phyloP scores from a whole-genome alignment of 768 basidiomycete species.

The Lepiota venenata region DNA sequence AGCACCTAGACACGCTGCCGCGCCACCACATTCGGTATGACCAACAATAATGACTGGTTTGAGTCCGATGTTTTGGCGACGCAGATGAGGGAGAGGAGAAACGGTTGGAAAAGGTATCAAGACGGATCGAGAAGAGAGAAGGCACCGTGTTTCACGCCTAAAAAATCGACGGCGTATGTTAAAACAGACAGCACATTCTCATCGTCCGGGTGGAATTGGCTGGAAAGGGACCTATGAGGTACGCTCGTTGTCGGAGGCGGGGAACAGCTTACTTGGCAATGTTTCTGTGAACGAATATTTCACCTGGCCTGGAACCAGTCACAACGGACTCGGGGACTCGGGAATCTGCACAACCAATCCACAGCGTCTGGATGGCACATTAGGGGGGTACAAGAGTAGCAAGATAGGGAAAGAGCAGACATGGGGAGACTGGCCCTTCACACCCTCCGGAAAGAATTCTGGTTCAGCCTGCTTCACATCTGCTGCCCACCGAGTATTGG shows the following conservation, averaged over 20 bases:
- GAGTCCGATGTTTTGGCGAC: conserved; percentile 15
- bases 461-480: conserved; percentile 54
- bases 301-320: conserved; percentile 68
- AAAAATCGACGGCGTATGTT: conserved; percentile 63
- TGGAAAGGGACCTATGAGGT: conserved; percentile 22
- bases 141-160: conserved; percentile 78
- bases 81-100: conserved; percentile 11
- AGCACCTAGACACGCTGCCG: conserved; percentile 49
- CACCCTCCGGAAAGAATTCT: conserved; percentile 56
- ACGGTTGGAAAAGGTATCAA: conserved; percentile 29
- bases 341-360: conserved; percentile 85
- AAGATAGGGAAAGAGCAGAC: conserved; percentile 28
- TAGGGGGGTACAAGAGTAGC: conserved; percentile 8
- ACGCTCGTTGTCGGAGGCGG: not conserved
- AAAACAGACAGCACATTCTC: conserved; percentile 70
- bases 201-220: conserved; percentile 74
- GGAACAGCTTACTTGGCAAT: conserved; percentile 70
- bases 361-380: conserved; percentile 49
- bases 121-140: conserved; percentile 24
- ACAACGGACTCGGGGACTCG: conserved; percentile 80
- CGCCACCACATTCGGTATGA: conserved; percentile 83
- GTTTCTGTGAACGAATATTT: conserved; percentile 82
- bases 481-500: conserved; percentile 71
- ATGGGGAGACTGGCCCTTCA: conserved; percentile 67
- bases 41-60: conserved; percentile 74